phyloP scores from a whole-genome alignment of 2,329 filamentous ascomycete species.

The Arthrocladium fulminans region DNA sequence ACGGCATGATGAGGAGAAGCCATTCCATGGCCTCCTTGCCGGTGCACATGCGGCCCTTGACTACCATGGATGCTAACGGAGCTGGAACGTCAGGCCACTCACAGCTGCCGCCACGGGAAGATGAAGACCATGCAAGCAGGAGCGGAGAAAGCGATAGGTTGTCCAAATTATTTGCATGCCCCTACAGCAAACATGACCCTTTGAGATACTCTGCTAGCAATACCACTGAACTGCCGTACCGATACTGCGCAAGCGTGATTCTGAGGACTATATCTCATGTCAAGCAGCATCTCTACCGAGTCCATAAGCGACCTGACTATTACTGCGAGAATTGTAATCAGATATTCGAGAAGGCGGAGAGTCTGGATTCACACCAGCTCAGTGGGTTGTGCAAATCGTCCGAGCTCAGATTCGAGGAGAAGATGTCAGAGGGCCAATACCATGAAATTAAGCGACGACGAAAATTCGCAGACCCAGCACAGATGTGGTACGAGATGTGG shows the following conservation, averaged over 20 bases:
- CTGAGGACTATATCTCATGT: neutral
- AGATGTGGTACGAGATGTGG: neutral
- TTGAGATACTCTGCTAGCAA: conserved; percentile 12
- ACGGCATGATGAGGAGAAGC: no score
- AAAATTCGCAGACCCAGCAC: neutral
- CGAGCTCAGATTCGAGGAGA: neutral
- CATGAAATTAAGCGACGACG: neutral
- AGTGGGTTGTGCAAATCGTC: neutral
- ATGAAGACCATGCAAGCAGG: no score
- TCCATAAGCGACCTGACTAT: neutral
- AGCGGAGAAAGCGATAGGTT: no score
- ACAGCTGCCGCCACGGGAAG: no score
- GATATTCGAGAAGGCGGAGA: neutral
- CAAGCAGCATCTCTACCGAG: conserved; percentile 2
- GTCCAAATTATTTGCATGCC: conserved; percentile 29
- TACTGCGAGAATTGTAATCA: neutral
- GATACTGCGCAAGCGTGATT: conserved; percentile 6
- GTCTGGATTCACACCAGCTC: neutral
- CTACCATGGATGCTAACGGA: no score
- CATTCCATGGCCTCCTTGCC: no score
- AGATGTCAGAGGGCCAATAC: neutral
- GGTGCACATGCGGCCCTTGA: no score
- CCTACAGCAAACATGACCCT: conserved; percentile 23
- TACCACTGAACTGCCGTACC: conserved; percentile 9
- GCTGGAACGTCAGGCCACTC: no score